A percentile compares a stretch with the other conserved stretches of the same genome.
phyloP scores from a whole-genome alignment of 805 yeast species.

The Pichia ethanolica region DNA sequence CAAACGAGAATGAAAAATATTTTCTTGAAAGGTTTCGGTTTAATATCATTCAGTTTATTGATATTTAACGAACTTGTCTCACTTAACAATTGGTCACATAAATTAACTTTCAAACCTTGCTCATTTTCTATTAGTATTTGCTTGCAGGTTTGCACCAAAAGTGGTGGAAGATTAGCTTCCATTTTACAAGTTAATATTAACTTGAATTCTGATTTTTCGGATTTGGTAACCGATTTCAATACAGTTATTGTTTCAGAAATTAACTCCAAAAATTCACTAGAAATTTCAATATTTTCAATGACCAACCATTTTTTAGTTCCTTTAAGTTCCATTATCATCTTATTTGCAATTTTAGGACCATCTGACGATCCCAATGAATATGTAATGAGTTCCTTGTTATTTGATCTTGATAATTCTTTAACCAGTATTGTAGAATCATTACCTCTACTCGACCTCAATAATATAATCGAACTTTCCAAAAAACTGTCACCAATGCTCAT shows the following conservation, averaged over 20 bases:
- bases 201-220: slow-evolving; percentile 34
- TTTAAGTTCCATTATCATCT: slow-evolving; percentile 40
- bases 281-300: slow-evolving; percentile 75
- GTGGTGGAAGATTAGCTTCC: slow-evolving; percentile 41
- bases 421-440: slow-evolving; percentile 60
- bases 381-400: slow-evolving; percentile 26
- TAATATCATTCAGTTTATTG: not conserved
- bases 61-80: slow-evolving; percentile 20
- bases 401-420: slow-evolving; percentile 33
- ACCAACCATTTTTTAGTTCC: slow-evolving; percentile 61
- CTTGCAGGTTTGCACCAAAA: slow-evolving; percentile 47
- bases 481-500: slow-evolving; percentile 22
- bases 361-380: slow-evolving; percentile 75
- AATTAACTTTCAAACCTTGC: slow-evolving; percentile 47
- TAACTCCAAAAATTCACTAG: slow-evolving; percentile 52
- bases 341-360: slow-evolving; percentile 48
- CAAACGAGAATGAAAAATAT: slow-evolving; percentile 53
- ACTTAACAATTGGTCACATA: slow-evolving; percentile 23
- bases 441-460: slow-evolving; percentile 54
- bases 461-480: slow-evolving; percentile 30
- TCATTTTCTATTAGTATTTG: slow-evolving; percentile 55
- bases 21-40: slow-evolving; percentile 39
- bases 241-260: slow-evolving; percentile 41
- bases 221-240: slow-evolving; percentile 4
- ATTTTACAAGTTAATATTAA: slow-evolving; percentile 61